Evolutionary conservation across 1,139 yeast genomes (phyloP), one percentile per base, ranked within the genome.

Genomic region (Saccharomycopsis phalli): DNA sequence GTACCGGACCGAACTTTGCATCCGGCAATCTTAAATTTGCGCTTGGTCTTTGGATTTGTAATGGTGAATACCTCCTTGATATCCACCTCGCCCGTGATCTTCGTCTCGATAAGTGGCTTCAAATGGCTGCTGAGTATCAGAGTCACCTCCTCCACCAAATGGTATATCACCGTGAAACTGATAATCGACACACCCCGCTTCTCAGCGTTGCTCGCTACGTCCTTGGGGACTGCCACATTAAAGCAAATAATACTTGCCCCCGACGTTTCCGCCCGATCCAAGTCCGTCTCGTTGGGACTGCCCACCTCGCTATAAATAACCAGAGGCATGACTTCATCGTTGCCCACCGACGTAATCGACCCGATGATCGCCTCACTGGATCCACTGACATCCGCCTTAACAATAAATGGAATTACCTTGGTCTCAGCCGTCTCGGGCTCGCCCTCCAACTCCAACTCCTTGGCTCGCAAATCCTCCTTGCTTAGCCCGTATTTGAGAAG

Each of bases 301-400:
- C 98, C 98, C 2, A 91, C 96, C 29, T 80, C 88, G 38, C 78
- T 70, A 36, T 74, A 74, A 3, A 91, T 59, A 2, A 91, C 78
- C 16, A 68, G 62, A 4, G 91, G 74, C 46, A 67, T 65, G 10
- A 91, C 91, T 53, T 83, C 94, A 2, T 81, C 83, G 57, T 91
- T 88, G 3, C 97, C 97, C 19, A 91, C 62, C 4, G 80, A 80
- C 48, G 71, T 69, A 38, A 93, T 75, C 51, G 93, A 78, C 55
- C 88, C 96, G 30, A 67, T 71, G 18, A 75, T 71, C 1, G 81
- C 81, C 50, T 75, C 82, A 1, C 68, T 69, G 4, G 81, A 74
- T 1, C 81, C 82, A 39, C 81, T 80, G 1, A 91, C 97, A 59
- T 93, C 99, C 0, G 95, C 81, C 55, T 84, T 86, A 37, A 93